Conservation (phyloP, 257 asterid genomes). For the Nicotiana noctiflora region DNA sequence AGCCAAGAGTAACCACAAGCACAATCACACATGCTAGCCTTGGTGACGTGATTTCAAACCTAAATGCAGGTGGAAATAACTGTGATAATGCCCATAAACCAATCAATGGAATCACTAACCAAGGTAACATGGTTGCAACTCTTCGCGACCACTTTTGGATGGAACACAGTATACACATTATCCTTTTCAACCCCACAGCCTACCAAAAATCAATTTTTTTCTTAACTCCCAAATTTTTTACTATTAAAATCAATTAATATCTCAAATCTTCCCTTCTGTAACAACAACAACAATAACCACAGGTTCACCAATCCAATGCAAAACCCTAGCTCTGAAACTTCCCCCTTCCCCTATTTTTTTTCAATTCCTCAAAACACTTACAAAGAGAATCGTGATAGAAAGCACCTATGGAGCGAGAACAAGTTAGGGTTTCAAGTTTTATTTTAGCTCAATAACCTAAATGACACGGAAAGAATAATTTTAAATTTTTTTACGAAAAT, state of each 20-base stretch:
- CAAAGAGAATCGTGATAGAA: constrained; percentile 32
- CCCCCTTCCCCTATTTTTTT: constrained; percentile 14
- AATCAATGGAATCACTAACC: constrained; percentile 95
- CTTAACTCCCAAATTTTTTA: not conserved
- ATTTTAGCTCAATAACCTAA: constrained; percentile 4
- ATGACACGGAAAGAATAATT: no score
- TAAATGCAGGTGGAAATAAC: constrained; percentile 91
- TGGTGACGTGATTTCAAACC: constrained; percentile 88
- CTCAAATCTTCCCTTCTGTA: constrained; percentile 7
- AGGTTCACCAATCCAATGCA: constrained; percentile 13
- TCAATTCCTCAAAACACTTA: constrained; percentile 59
- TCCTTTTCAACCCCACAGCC: constrained; percentile 48
- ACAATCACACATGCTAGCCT: constrained; percentile 89
- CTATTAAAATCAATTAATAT: constrained; percentile 3
- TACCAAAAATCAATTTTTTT: not conserved
- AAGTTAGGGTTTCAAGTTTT: not conserved
- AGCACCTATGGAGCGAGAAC: constrained; percentile 27
- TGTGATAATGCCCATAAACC: constrained; percentile 95
- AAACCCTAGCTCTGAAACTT: constrained; percentile 37
- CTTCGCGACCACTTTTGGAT: constrained; percentile 96
- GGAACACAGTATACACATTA: constrained; percentile 98
- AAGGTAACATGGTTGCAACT: constrained; percentile 97
- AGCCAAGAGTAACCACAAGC: constrained; percentile 67
- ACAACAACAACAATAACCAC: constrained; percentile 5
- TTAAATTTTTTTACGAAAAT: not conserved